Evolutionary conservation across 148 eudicot genomes (phyloP), one percentile per base, ranked within the genome.

Genomic region (Salicornia ramosissima): DNA sequence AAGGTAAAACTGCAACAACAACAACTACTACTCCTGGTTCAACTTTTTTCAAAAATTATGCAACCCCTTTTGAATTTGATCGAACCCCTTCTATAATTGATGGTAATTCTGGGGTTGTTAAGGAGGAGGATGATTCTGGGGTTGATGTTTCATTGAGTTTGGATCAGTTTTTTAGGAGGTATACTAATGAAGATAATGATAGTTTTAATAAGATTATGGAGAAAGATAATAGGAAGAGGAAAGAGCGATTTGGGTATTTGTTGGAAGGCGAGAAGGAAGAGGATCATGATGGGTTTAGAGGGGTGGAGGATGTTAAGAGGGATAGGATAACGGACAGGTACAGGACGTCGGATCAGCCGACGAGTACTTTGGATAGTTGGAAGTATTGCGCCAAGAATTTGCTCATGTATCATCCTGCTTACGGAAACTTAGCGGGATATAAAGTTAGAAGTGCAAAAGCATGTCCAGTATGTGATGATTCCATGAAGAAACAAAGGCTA

Each of bases 341-440:
- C 43, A 96, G 98, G 57, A 86, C 94, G 19, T 86, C 95, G 2
- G 81, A 83, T 78, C 95, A 93, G 87, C 98, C 98, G 0, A 64
- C 73, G 25, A 80, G 84, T 79, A 90, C 90, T 0, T 81, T 92
- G 67, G 88, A 86, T 26, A 87, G 96, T 25, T 90, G 96, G 92
- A 85, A 88, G 36, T 93, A 86, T 62, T 73, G 78, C 0, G 94
- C 96, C 0, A 93, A 90, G 85, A 93, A 93, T 80, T 79, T 90
- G 82, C 64, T 93, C 53, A 93, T 93, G 98, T 93, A 90, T 50
- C 93, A 92, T 59, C 98, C 98, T 0, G 82, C 98, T n/a, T n/a
- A n/a, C n/a, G n/a, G n/a, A n/a, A n/a, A n/a, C n/a, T n/a, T n/a
- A n/a, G n/a, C n/a, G n/a, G n/a, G n/a, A n/a, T n/a, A n/a, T n/a